Conservation (phyloP, 495 filamentous ascomycete genomes). For the Penicillium pancosmium region DNA sequence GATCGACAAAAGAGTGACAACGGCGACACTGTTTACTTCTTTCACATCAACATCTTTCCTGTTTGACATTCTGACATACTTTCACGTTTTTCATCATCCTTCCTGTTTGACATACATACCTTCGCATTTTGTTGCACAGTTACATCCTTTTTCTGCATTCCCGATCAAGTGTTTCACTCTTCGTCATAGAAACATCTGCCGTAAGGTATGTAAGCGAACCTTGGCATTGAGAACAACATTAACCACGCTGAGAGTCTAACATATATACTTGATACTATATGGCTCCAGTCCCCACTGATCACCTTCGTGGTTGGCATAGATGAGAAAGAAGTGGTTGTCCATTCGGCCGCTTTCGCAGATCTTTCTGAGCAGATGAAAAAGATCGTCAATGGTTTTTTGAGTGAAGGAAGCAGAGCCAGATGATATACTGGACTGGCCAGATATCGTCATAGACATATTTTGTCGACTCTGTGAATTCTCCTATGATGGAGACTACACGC, state of each 20-base stretch:
- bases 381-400: constrained; percentile 3
- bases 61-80: no score
- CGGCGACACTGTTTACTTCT: no score
- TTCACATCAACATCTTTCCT: background rate
- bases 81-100: background rate
- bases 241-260: background rate
- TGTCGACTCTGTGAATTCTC: constrained; percentile 32
- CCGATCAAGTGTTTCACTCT: no score
- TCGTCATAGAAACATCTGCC: background rate
- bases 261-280: background rate
- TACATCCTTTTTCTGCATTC: no score
- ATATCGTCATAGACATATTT: constrained; percentile 31
- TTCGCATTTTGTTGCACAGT: no score
- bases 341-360: constrained; percentile 23
- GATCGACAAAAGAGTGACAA: background rate
- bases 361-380: constrained; percentile 12
- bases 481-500: constrained; percentile 27
- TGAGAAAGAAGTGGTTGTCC: constrained; percentile 25
- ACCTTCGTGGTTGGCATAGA: constrained; percentile 22
- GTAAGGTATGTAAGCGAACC: background rate
- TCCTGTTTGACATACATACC: background rate
- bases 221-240: background rate
- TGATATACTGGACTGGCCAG: constrained; percentile 27
- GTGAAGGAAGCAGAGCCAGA: constrained; percentile 27
- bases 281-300: background rate